A percentile compares a stretch with the other conserved stretches of the same genome.
These are phyloP conservation scores for Vitis hybrid DNA, from an alignment of 177 flowering plant genomes.

Conservation along the genomic window DNA sequence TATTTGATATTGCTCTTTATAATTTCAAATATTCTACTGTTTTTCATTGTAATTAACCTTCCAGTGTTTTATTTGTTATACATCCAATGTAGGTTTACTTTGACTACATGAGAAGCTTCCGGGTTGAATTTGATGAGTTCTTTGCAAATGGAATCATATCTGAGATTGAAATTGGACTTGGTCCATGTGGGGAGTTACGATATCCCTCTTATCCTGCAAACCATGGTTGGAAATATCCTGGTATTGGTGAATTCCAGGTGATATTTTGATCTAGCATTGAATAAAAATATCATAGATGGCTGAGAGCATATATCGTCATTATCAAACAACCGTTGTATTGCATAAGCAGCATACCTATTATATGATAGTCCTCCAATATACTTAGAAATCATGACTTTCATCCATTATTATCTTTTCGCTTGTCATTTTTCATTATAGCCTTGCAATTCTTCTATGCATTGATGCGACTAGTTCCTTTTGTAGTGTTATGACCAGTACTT, in stretches of 20 bases:
- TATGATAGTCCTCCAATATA: not conserved
- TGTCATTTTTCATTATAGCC: not conserved
- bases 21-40: not conserved
- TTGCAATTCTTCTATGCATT: constrained; percentile 7
- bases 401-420: not conserved
- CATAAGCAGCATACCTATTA: not conserved
- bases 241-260: constrained; percentile 96
- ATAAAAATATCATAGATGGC: not conserved
- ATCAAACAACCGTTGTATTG: not conserved
- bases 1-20: not conserved
- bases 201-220: constrained; percentile 80
- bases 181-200: constrained; percentile 88
- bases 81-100: constrained; percentile 62
- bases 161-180: constrained; percentile 82
- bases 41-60: too few relatives aligned
- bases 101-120: constrained; percentile 93
- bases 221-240: constrained; percentile 91
- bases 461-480: constrained; percentile 18
- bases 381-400: not conserved
- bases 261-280: not conserved
- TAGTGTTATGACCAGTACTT: constrained; percentile 90
- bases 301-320: not conserved
- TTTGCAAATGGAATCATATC: constrained; percentile 73
- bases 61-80: too few relatives aligned
- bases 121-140: constrained; percentile 80